Evolutionary conservation across 2,329 filamentous ascomycete genomes (phyloP).

Genomic region (Fusarium transvaalense): DNA sequence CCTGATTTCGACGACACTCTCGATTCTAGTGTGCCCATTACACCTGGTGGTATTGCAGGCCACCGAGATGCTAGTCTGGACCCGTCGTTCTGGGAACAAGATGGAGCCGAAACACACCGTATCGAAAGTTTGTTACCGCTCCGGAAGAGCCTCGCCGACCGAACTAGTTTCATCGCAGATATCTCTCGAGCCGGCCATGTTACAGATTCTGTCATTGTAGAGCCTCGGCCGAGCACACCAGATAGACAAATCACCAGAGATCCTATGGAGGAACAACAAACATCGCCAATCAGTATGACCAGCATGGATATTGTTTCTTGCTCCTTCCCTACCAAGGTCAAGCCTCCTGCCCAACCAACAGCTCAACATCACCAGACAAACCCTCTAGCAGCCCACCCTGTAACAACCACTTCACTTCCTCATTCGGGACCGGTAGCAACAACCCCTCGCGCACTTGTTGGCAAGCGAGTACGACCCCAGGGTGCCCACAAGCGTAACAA

Average conservation of each 20-base stretch:
- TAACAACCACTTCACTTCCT: slow-evolving; percentile 63
- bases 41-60: slow-evolving; percentile 79
- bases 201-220: slow-evolving; percentile 60
- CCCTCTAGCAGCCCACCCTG: slow-evolving; percentile 68
- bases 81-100: slow-evolving; percentile 66
- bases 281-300: slow-evolving; percentile 68
- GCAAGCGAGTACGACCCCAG: slow-evolving; percentile 69
- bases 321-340: slow-evolving; percentile 70
- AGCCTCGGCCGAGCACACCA: slow-evolving; percentile 62
- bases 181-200: slow-evolving; percentile 61
- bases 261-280: slow-evolving; percentile 35
- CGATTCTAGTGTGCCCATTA: slow-evolving; percentile 74
- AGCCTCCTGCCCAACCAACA: slow-evolving; percentile 50
- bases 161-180: slow-evolving; percentile 61
- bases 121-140: slow-evolving; percentile 57
- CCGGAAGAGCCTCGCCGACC: slow-evolving; percentile 40
- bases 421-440: slow-evolving; percentile 65
- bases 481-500: slow-evolving; percentile 82
- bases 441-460: slow-evolving; percentile 68
- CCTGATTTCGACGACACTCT: slow-evolving; percentile 73
- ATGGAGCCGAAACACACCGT: slow-evolving; percentile 59
- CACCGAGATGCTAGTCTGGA: slow-evolving; percentile 68
- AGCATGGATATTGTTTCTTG: slow-evolving; percentile 74
- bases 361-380: slow-evolving; percentile 53
- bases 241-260: slow-evolving; percentile 52